These are phyloP conservation scores for Tetrapisispora nanseiensis DNA, from an alignment of 805 yeast genomes.

Conservation along the genomic window DNA sequence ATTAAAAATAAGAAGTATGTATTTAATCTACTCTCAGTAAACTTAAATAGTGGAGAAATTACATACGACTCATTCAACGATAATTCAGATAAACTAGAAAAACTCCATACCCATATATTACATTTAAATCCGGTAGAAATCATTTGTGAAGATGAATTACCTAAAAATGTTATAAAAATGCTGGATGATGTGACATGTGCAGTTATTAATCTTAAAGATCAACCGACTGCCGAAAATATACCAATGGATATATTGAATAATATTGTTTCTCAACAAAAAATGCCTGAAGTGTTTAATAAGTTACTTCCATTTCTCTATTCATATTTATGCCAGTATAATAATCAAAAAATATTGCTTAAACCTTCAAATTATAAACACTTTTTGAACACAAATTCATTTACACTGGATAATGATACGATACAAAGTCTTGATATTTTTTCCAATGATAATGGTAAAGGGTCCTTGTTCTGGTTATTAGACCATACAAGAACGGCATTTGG, in stretches of 20 bases:
- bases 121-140: slow-evolving; percentile 76
- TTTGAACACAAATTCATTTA: slow-evolving; percentile 32
- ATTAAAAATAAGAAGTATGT: slow-evolving; percentile 10
- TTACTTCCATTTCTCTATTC: slow-evolving; percentile 34
- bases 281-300: background rate
- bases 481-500: slow-evolving; percentile 79
- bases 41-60: slow-evolving; percentile 69
- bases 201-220: slow-evolving; percentile 5
- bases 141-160: slow-evolving; percentile 23
- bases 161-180: slow-evolving; percentile 29
- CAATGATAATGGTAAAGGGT: slow-evolving; percentile 47
- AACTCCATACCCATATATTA: slow-evolving; percentile 62
- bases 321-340: slow-evolving; percentile 54
- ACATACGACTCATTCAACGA: slow-evolving; percentile 65
- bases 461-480: slow-evolving; percentile 70
- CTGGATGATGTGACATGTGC: slow-evolving; percentile 12
- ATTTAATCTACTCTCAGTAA: slow-evolving; percentile 37
- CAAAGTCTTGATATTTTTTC: slow-evolving; percentile 71
- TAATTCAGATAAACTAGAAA: slow-evolving; percentile 37
- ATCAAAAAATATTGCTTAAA: slow-evolving; percentile 47
- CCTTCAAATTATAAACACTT: slow-evolving; percentile 45
- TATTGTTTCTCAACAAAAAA: background rate
- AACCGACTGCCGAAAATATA: background rate
- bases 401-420: slow-evolving; percentile 56
- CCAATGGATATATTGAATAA: background rate